Conservation (phyloP, 108 stramenopile species). For the Conticribra weissflogii region DNA sequence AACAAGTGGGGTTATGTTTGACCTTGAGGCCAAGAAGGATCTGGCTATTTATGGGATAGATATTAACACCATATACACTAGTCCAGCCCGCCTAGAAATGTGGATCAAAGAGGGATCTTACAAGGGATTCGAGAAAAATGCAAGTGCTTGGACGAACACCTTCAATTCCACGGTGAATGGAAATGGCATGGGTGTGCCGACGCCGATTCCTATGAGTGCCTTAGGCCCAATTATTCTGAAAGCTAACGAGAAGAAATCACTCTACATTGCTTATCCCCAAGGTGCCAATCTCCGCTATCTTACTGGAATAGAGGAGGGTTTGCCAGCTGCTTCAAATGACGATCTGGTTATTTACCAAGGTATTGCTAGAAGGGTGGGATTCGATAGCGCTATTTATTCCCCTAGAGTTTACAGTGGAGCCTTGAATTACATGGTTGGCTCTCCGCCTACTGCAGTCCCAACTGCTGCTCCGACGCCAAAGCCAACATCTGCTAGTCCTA, state of each 20-base stretch:
- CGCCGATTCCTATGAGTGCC: conserved; percentile 3
- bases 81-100: not conserved
- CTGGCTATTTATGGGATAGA: conserved; percentile 17
- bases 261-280: conserved; percentile 6
- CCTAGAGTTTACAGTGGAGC: conserved; percentile 23
- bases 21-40: conserved; percentile 11
- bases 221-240: conserved; percentile 13
- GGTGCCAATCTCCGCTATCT: conserved; percentile 8
- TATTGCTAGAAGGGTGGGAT: conserved; percentile 16
- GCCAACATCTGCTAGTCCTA: not conserved
- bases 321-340: conserved; percentile 6
- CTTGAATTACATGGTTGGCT: conserved; percentile 6
- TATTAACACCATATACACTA: not conserved
- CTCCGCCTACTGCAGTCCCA: not conserved
- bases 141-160: conserved; percentile 14
- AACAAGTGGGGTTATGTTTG: conserved; percentile 8
- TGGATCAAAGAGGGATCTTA: conserved; percentile 19
- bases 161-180: conserved; percentile 13
- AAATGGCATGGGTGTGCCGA: conserved; percentile 8
- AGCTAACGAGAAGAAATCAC: not conserved
- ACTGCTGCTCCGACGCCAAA: not conserved
- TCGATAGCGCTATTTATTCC: conserved; percentile 3
- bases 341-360: conserved; percentile 19
- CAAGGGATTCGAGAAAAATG: conserved; percentile 14
- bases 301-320: not conserved